These are phyloP conservation scores for Phalaenopsis equestris DNA, from an alignment of 106 monocot species.

Conservation along the genomic window DNA sequence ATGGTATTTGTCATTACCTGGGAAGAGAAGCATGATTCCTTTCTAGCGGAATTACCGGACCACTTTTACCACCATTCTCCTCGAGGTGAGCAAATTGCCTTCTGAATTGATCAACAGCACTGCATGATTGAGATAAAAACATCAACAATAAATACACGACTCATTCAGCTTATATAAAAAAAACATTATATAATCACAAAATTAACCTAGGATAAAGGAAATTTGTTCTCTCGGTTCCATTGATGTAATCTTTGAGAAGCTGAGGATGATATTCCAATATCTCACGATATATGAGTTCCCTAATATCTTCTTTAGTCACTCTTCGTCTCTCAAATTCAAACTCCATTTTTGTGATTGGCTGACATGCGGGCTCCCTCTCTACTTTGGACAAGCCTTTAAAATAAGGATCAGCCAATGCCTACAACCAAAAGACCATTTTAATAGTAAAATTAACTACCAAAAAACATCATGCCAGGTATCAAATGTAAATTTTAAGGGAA, in stretches of 20 bases:
- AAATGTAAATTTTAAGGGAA: neutral
- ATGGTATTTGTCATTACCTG: conserved; percentile 30
- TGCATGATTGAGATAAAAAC: conserved; percentile 17
- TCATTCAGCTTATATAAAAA: neutral
- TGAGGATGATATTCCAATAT: conserved; percentile 95
- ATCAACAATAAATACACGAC: neutral
- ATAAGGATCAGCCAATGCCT: conserved; percentile 88
- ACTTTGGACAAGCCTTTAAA: conserved; percentile 78
- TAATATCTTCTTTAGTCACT: conserved; percentile 75
- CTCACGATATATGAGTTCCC: conserved; percentile 83
- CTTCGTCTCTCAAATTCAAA: conserved; percentile 91
- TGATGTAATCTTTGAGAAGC: conserved; percentile 69
- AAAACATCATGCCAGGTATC: neutral
- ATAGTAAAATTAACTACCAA: neutral
- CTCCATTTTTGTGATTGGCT: conserved; percentile 82
- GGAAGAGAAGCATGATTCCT: conserved; percentile 94
- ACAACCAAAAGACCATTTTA: neutral
- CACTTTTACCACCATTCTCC: conserved; percentile 77
- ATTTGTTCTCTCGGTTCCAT: conserved; percentile 57
- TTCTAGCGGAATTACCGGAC: conserved; percentile 44
- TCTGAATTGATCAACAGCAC: conserved; percentile 91
- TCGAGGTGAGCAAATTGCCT: conserved; percentile 86
- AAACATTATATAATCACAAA: neutral
- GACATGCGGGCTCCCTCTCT: conserved; percentile 87
- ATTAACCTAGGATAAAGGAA: conserved; percentile 82